Evolutionary conservation across 164 flowering plant species (phyloP).

Genomic region (Litsea cubeba): DNA sequence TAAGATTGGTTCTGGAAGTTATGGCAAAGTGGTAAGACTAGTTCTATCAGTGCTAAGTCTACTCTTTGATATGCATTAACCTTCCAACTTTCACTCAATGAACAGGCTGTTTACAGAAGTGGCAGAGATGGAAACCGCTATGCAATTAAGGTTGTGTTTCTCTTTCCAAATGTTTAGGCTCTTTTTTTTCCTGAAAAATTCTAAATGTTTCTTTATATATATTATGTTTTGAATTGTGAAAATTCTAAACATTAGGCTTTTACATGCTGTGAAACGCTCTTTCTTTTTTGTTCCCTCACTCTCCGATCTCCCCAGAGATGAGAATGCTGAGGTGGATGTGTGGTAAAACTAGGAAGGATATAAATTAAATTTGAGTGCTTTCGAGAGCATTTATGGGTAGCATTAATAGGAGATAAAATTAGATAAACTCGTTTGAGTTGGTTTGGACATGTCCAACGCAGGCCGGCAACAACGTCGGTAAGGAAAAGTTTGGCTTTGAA

Average conservation of each 20-base stretch:
- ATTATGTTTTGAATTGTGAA: background rate
- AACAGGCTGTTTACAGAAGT: slow-evolving; percentile 83
- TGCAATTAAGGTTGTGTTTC: slow-evolving; percentile 72
- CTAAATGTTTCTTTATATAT: no score
- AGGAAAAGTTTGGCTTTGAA: no score
- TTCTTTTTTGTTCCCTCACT: background rate
- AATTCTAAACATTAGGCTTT: no score
- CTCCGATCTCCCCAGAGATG: background rate
- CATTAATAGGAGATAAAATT: no score
- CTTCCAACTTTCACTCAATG: background rate
- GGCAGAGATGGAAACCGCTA: slow-evolving; percentile 52
- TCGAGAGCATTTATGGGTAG: no score
- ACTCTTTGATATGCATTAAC: background rate
- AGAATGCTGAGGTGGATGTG: no score
- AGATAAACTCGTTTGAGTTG: no score
- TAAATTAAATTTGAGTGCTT: no score
- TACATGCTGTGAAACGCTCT: no score
- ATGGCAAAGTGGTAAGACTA: slow-evolving; percentile 87
- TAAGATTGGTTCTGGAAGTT: slow-evolving; percentile 92
- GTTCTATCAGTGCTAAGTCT: background rate
- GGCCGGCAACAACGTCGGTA: no score
- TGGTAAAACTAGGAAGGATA: no score
- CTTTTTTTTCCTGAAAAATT: background rate
- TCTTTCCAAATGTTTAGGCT: background rate
- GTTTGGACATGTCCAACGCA: no score